phyloP scores from a whole-genome alignment of 208 protist species.

The Wallacemonas sp. region DNA sequence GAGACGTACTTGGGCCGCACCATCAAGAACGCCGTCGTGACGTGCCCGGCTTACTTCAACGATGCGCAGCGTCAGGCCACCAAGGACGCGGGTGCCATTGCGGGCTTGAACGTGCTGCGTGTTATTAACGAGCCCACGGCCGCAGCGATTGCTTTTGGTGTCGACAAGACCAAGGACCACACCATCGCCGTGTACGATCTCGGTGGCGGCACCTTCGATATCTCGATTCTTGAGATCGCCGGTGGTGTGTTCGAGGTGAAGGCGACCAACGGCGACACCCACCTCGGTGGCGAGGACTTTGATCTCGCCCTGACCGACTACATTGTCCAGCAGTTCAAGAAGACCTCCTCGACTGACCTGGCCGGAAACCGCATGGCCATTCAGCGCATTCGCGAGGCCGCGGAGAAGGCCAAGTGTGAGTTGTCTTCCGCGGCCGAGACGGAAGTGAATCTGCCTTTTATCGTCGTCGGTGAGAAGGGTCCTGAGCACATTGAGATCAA shows the following conservation, averaged over 20 bases:
- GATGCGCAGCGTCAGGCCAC: constrained; percentile 96
- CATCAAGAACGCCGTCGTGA: constrained; percentile 85
- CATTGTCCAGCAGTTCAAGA: constrained; percentile 93
- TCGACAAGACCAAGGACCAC: constrained; percentile 16
- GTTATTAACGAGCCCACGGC: constrained; percentile 99
- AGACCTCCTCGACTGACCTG: constrained; percentile 90
- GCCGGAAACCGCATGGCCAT: constrained; percentile 91
- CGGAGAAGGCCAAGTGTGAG: constrained; percentile 96
- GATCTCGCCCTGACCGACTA: constrained; percentile 89
- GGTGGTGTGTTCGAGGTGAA: constrained; percentile 97
- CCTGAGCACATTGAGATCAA: constrained; percentile 78
- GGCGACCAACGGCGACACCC: constrained; percentile 97
- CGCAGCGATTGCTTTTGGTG: constrained; percentile 78
- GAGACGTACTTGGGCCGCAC: constrained; percentile 31
- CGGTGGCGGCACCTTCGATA: constrained; percentile 96
- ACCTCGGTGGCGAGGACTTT: constrained; percentile 99
- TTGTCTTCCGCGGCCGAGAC: constrained; percentile 87
- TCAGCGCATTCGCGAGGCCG: constrained; percentile 94
- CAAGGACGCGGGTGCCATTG: constrained; percentile 94
- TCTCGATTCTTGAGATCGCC: constrained; percentile 91
- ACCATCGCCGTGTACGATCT: constrained; percentile 51
- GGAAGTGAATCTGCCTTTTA: constrained; percentile 95
- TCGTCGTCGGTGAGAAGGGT: constrained; percentile 79
- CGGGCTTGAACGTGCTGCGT: constrained; percentile 93
- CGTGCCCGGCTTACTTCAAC: constrained; percentile 97